Conservation (phyloP, 768 basidiomycete genomes). For the Naematelia aurantialba region DNA sequence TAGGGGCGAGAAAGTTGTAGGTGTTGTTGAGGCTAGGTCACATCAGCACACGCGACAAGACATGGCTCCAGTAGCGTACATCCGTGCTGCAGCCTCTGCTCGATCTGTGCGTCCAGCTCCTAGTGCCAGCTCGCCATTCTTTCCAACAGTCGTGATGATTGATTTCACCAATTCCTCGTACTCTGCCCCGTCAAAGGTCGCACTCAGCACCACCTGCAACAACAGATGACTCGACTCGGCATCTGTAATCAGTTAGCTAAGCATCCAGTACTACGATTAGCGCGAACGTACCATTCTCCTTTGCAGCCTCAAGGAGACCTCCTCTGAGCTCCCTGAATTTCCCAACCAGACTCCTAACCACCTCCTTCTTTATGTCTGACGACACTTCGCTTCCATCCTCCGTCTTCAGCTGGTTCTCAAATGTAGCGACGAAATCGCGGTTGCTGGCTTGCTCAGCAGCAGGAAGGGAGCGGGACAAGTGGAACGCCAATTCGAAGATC, state of each 20-base stretch:
- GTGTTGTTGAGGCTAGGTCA: slow-evolving; percentile 43
- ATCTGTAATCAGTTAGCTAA: slow-evolving; percentile 27
- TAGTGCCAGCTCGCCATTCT: slow-evolving; percentile 26
- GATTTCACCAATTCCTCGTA: slow-evolving; percentile 19
- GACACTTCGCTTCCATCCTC: slow-evolving; percentile 27
- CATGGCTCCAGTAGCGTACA: slow-evolving; percentile 28
- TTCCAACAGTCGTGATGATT: slow-evolving; percentile 35
- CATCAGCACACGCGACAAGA: neutral
- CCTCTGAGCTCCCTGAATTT: slow-evolving; percentile 38
- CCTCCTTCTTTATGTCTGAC: slow-evolving; percentile 29
- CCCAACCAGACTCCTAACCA: slow-evolving; percentile 37
- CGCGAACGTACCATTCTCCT: slow-evolving; percentile 43
- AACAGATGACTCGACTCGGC: slow-evolving; percentile 44
- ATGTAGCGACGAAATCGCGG: slow-evolving; percentile 33
- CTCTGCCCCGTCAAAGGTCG: slow-evolving; percentile 28
- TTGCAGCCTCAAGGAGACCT: slow-evolving; percentile 38
- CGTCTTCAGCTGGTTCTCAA: slow-evolving; percentile 23
- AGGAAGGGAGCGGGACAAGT: slow-evolving; percentile 41
- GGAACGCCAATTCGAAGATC: slow-evolving; percentile 42
- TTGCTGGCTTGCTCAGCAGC: slow-evolving; percentile 29
- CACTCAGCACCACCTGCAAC: slow-evolving; percentile 32
- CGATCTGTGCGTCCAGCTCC: slow-evolving; percentile 19
- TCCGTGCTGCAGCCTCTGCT: slow-evolving; percentile 40
- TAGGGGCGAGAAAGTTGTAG: slow-evolving; percentile 45
- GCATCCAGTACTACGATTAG: neutral